Percentiles rank a stretch among this genome's conserved stretches.
Conservation (phyloP, 2,329 filamentous ascomycete species). For the Didymella segeticola region DNA sequence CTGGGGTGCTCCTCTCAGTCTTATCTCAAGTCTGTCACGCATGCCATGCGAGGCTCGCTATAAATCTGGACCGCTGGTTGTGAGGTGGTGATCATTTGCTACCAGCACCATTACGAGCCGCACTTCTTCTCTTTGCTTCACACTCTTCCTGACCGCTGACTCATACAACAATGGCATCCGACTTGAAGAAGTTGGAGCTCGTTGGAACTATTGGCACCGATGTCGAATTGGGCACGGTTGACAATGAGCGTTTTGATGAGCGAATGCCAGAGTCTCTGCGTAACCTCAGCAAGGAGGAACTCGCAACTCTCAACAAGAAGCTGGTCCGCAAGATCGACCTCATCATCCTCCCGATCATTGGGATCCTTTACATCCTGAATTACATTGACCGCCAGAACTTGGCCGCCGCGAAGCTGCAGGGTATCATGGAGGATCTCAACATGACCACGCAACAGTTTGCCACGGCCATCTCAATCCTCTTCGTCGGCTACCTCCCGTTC, state of each 20-base stretch:
- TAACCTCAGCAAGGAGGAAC: slow-evolving; percentile 23
- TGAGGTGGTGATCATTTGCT: slow-evolving; percentile 10
- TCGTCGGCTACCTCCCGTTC: slow-evolving; percentile 46
- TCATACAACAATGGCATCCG: slow-evolving; percentile 9
- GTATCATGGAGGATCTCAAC: slow-evolving; percentile 30
- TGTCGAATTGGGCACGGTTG: slow-evolving; percentile 9
- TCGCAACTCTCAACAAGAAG: slow-evolving; percentile 23
- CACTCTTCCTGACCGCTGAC: background rate
- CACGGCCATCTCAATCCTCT: slow-evolving; percentile 62
- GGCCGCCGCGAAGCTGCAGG: slow-evolving; percentile 27
- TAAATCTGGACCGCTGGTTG: slow-evolving; percentile 9
- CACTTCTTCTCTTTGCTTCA: background rate
- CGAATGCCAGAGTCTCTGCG: slow-evolving; percentile 23
- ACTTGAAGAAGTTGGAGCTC: slow-evolving; percentile 13
- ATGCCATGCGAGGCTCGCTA: slow-evolving; percentile 3
- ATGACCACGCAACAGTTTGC: slow-evolving; percentile 29
- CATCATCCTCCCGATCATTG: slow-evolving; percentile 27
- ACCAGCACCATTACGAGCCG: slow-evolving; percentile 1
- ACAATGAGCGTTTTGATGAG: slow-evolving; percentile 7
- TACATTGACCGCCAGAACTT: slow-evolving; percentile 32
- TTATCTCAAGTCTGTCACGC: slow-evolving; percentile 7
- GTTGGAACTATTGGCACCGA: slow-evolving; percentile 10
- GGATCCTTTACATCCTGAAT: slow-evolving; percentile 30
- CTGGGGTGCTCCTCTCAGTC: slow-evolving; percentile 18
- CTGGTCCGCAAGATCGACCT: slow-evolving; percentile 26